A percentile compares a stretch with the other conserved stretches of the same genome.
Conservation (phyloP, 768 basidiomycete genomes). For the Asterophora lycoperdoides region DNA sequence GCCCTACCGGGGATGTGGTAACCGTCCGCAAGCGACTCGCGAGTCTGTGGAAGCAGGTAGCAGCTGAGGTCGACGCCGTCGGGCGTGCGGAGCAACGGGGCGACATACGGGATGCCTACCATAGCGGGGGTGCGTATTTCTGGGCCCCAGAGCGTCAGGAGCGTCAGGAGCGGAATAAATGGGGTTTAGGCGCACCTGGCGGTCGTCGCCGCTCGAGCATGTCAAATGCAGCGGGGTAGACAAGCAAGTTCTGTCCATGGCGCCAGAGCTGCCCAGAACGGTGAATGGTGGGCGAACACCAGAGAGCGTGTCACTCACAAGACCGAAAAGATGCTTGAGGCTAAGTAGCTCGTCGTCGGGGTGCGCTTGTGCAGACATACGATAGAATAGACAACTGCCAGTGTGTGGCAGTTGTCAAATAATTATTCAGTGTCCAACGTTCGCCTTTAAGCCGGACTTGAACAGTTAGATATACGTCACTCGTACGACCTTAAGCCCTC, state of each 20-base stretch:
- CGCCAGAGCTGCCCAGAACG: conserved; percentile 5
- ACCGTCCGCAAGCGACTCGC: background rate
- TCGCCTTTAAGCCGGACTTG: no score
- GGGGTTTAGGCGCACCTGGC: background rate
- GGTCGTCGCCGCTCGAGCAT: background rate
- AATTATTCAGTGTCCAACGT: no score
- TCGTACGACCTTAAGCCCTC: no score
- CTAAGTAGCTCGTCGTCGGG: no score
- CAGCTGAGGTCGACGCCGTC: conserved; percentile 15
- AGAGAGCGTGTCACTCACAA: background rate
- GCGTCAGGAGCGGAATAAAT: background rate
- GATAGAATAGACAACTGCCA: no score
- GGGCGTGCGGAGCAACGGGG: conserved; percentile 11
- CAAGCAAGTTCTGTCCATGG: conserved; percentile 14
- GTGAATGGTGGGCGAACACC: background rate
- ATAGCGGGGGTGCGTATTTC: conserved; percentile 5
- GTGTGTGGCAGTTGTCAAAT: no score
- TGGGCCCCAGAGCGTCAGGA: background rate
- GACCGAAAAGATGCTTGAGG: background rate
- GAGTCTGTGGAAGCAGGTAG: conserved; percentile 15
- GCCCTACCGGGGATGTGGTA: background rate
- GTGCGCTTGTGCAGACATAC: no score
- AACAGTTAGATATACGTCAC: no score
- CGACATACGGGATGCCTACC: conserved; percentile 9
- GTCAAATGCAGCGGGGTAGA: conserved; percentile 17